Evolutionary conservation across 73 alveolate genomes (phyloP).

Genomic region (Diophrys sp.): DNA sequence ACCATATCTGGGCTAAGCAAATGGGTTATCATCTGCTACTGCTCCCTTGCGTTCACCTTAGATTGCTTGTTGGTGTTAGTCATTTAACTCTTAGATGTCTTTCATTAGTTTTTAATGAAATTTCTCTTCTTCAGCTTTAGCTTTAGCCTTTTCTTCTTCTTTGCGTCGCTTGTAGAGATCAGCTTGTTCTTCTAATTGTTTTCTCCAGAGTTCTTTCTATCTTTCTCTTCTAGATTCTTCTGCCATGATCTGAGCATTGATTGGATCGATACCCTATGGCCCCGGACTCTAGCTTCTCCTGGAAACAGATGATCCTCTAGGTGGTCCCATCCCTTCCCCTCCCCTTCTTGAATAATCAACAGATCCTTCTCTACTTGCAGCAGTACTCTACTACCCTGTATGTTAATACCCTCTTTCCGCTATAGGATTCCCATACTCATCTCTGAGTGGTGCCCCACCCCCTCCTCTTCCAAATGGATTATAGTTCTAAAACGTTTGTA

Average conservation of each 20-base stretch:
- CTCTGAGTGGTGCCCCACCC: neutral
- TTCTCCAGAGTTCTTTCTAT: neutral
- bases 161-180: neutral
- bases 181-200: neutral
- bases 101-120: neutral
- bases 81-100: neutral
- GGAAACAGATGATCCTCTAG: neutral
- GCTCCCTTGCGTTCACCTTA: neutral
- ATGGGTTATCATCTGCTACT: neutral
- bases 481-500: neutral
- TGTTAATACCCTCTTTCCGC: neutral
- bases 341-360: neutral
- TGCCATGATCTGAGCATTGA: neutral
- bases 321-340: neutral
- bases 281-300: neutral
- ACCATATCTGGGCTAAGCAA: neutral
- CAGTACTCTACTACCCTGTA: neutral
- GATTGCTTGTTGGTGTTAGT: neutral
- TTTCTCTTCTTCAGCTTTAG: neutral
- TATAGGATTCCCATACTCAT: neutral
- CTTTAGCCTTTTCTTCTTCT: neutral
- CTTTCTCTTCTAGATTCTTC: neutral
- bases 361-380: neutral
- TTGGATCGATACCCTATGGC: neutral
- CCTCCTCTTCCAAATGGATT: conserved; percentile 2